Base-by-base conservation (phyloP, 2,329 filamentous ascomycete genomes). In the Dactylellina haptotyla region DNA sequence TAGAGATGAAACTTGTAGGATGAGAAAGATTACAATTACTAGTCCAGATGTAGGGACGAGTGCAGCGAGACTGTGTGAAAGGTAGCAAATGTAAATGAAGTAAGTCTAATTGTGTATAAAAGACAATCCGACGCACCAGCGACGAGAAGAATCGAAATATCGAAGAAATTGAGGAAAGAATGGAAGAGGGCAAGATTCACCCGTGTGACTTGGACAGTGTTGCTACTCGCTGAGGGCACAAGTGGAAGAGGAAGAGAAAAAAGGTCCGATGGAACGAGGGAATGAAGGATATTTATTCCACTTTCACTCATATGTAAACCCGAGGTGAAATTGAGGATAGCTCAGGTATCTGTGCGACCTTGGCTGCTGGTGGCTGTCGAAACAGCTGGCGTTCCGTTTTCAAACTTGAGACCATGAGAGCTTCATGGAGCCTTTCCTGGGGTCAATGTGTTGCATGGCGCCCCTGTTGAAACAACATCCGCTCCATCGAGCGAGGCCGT, bases 81-180 rank as follows among this genome's bases (percentile, higher is more conserved):
- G n/a, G 30, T 5, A 18, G n/a, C 8, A 34, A 32, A 5, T 9
- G 32, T 28, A 39, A 63, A 39, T 23, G 41, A 70, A 54, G 39
- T 48, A 41, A 56, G 20, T 20, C 41, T 26, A 16, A 25, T 18
- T 58, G 45, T 53, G 41, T 34, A 64, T 18, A 53, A 57, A 43
- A 26, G 43, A 61, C 25, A 41, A 45, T 58, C 62, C 61, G 69
- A 73, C 69, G 69, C 69, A 57, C 69, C 69, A 66, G 69, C 69
- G 69, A 73, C 69, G 69, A 66, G 39, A 51, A 39, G 61, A 73
- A 73, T 54, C 41, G 69, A 73, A 66, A 41, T 14, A 50, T 23
- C 16, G 30, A 56, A 48, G 16, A 26, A 54, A 56, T 16, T 26
- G 45, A 51, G 16, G 54, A 72, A 72, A 64, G 67, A 72, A 72